Conservation (phyloP, 2,329 filamentous ascomycete species). For the Paecilomyces sp. region DNA sequence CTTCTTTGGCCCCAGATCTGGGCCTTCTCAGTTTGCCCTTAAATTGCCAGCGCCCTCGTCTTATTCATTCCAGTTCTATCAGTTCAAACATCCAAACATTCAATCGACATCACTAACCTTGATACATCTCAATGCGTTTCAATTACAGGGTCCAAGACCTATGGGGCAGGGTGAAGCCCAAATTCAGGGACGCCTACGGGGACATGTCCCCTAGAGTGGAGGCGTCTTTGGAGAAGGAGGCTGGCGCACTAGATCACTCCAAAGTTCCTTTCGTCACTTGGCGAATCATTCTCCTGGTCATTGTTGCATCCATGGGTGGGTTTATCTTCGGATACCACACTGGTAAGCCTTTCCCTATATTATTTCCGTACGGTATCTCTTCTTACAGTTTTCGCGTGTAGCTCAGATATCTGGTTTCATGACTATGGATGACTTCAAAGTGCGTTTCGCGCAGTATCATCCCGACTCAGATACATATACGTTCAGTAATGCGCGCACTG, state of each 20-base stretch:
- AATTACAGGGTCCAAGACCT: not conserved
- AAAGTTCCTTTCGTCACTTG: slow-evolving; percentile 37
- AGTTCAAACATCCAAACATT: not conserved
- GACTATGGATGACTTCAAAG: slow-evolving; percentile 39
- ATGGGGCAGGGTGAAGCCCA: not conserved
- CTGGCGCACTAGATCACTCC: slow-evolving; percentile 29
- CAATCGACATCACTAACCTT: not conserved
- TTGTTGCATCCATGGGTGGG: slow-evolving; percentile 42
- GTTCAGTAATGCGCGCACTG: slow-evolving; percentile 39
- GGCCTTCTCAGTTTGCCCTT: not conserved
- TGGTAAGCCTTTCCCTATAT: slow-evolving; percentile 17
- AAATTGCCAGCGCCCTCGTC: not conserved
- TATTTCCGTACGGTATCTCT: slow-evolving; percentile 1
- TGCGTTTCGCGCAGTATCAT: slow-evolving; percentile 31
- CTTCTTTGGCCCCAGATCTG: not conserved
- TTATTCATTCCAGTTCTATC: not conserved
- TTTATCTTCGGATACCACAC: slow-evolving; percentile 42
- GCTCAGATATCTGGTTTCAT: slow-evolving; percentile 41
- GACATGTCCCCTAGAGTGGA: slow-evolving; percentile 16
- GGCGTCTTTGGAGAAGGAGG: slow-evolving; percentile 26
- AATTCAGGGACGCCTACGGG: not conserved
- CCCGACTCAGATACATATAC: slow-evolving; percentile 22
- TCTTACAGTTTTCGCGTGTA: slow-evolving; percentile 8
- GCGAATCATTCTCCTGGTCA: slow-evolving; percentile 35
- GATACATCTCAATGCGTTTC: not conserved